A percentile compares a stretch with the other conserved stretches of the same genome.
These are phyloP conservation scores for Diaporthe ilicicola DNA, from an alignment of 2,329 filamentous ascomycete genomes.

Conservation along the genomic window DNA sequence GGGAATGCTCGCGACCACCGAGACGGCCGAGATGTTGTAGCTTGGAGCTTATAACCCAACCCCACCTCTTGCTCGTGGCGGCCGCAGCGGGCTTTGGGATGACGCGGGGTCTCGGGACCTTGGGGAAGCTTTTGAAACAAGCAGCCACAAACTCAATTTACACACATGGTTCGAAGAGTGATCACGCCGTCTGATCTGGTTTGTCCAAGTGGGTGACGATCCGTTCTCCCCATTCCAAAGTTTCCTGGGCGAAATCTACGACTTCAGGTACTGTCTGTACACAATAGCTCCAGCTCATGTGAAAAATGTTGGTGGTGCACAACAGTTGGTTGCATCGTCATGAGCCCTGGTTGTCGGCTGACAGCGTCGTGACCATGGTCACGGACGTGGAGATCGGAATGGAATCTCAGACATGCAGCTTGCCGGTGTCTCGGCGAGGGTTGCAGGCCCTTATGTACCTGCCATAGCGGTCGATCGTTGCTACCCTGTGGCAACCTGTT, in stretches of 20 bases:
- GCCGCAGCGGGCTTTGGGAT: conserved; percentile 7
- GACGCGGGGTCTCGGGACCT: conserved; percentile 16
- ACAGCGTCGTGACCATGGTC: background rate
- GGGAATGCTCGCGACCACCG: background rate
- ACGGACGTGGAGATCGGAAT: background rate
- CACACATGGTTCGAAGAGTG: background rate
- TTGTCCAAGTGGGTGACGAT: background rate
- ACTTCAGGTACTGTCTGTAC: no score
- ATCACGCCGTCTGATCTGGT: background rate
- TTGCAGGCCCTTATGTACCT: background rate
- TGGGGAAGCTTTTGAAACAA: no score
- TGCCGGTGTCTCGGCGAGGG: background rate
- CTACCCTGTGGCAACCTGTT: background rate
- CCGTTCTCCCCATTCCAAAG: no score
- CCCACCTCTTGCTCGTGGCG: conserved; percentile 1
- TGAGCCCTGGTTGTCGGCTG: background rate
- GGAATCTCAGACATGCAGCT: conserved; percentile 10
- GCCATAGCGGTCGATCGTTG: no score
- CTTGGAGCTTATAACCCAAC: conserved; percentile 13
- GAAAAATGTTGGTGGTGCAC: background rate
- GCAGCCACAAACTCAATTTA: conserved; percentile 3
- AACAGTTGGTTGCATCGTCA: background rate
- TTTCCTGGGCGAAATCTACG: no score
- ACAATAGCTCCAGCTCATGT: background rate
- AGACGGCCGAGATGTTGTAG: background rate